These are phyloP conservation scores for Cinnamomum chago DNA, from an alignment of 164 flowering plant species.

Conservation along the genomic window DNA sequence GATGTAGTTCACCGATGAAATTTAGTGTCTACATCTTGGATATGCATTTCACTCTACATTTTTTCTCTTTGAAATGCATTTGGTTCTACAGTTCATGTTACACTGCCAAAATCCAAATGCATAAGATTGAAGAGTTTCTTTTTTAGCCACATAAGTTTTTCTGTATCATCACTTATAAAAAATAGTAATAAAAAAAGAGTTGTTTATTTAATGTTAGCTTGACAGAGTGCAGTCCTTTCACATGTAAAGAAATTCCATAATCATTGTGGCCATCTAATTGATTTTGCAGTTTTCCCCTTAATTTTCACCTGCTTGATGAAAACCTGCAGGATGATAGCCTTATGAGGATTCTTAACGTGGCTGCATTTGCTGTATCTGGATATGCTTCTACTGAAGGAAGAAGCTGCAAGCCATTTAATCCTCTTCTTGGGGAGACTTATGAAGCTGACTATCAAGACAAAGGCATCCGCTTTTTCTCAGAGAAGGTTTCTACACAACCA, in stretches of 20 bases:
- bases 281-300: not conserved
- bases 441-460: constrained; percentile 94
- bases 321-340: constrained; percentile 67
- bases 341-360: constrained; percentile 87
- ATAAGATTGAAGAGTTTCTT: not conserved
- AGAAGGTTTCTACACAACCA: constrained; percentile 50
- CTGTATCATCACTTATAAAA: no score
- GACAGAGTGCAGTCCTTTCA: not conserved
- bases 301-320: not conserved
- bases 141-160: no score
- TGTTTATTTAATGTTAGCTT: not conserved
- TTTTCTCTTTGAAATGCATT: not conserved
- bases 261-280: not conserved
- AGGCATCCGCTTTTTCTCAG: constrained; percentile 91
- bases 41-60: not conserved
- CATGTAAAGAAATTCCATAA: not conserved
- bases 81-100: not conserved
- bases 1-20: not conserved
- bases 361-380: constrained; percentile 97
- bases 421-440: constrained; percentile 90
- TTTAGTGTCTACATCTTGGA: not conserved
- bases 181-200: not conserved
- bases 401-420: constrained; percentile 92
- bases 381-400: constrained; percentile 98
- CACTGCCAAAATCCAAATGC: not conserved